Evolutionary conservation across 345 rosid species (phyloP).

Genomic region (Gossypium bickii): DNA sequence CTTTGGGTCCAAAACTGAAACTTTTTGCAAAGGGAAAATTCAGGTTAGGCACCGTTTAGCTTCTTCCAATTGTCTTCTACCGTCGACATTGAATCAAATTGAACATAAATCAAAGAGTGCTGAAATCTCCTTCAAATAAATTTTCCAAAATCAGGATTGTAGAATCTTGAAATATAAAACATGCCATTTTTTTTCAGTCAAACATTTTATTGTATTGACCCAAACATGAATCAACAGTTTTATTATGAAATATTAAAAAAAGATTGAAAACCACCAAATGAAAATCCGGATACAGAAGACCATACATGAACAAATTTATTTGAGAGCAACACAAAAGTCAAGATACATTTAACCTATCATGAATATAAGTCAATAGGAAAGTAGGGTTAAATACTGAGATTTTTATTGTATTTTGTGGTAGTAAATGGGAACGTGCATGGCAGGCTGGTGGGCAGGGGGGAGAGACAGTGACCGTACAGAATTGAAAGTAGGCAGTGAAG

Average conservation of each 20-base stretch:
- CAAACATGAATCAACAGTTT: no score
- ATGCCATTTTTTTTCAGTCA: background rate
- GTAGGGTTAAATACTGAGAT: background rate
- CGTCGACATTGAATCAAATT: background rate
- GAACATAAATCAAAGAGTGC: background rate
- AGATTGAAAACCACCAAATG: no score
- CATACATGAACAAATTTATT: background rate
- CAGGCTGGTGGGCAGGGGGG: background rate
- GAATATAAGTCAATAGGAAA: background rate
- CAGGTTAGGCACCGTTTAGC: background rate
- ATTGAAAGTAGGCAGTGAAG: background rate
- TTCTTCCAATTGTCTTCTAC: slow-evolving; percentile 7
- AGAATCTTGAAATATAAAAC: background rate
- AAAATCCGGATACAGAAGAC: no score
- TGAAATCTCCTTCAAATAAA: background rate
- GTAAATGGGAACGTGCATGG: background rate
- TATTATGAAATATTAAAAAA: no score
- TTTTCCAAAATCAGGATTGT: background rate
- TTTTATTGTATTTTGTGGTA: background rate
- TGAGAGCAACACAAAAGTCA: background rate
- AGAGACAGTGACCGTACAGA: background rate
- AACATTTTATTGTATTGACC: no score
- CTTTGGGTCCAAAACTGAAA: background rate
- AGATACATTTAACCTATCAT: slow-evolving; percentile 1
- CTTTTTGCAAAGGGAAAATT: background rate